Percentiles rank a stretch among this genome's conserved stretches.
phyloP scores from a whole-genome alignment of 192 early-diverging fungal species.

The Entomortierella lignicola region DNA sequence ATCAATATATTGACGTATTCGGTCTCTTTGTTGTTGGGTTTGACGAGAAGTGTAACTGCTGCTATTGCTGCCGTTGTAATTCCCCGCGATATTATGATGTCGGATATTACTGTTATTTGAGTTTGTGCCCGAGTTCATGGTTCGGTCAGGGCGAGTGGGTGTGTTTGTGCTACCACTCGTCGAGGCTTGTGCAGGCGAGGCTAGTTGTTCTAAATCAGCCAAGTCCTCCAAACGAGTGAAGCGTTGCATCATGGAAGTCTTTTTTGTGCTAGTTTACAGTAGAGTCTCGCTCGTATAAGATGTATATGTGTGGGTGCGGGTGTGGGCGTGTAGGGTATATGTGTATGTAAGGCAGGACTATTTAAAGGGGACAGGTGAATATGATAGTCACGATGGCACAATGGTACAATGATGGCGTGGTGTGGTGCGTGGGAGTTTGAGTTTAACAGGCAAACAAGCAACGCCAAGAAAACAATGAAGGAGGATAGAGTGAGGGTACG shows the following conservation, averaged over 20 bases:
- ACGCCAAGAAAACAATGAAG: too few relatives aligned
- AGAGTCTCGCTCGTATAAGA: too few relatives aligned
- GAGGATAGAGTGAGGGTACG: neutral
- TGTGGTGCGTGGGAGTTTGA: neutral
- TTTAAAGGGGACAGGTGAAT: neutral
- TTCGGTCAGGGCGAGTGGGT: too few relatives aligned
- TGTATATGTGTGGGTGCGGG: too few relatives aligned
- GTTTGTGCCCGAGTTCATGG: neutral
- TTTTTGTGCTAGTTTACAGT: too few relatives aligned
- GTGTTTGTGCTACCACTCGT: neutral
- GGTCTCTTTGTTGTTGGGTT: neutral
- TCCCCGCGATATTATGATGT: too few relatives aligned
- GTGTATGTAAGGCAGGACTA: neutral
- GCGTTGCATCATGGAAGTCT: conserved; percentile 11
- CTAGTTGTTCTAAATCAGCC: conserved; percentile 8
- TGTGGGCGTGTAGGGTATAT: too few relatives aligned
- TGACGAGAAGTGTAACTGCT: too few relatives aligned
- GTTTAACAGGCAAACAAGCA: too few relatives aligned
- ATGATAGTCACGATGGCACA: neutral
- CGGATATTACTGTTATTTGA: too few relatives aligned
- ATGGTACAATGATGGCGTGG: neutral
- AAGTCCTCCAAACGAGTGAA: conserved; percentile 25
- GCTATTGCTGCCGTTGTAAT: too few relatives aligned
- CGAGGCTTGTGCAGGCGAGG: neutral
- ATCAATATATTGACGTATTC: conserved; percentile 18